Base-by-base conservation (phyloP, 768 basidiomycete genomes). In the Termitomyces sp. region DNA sequence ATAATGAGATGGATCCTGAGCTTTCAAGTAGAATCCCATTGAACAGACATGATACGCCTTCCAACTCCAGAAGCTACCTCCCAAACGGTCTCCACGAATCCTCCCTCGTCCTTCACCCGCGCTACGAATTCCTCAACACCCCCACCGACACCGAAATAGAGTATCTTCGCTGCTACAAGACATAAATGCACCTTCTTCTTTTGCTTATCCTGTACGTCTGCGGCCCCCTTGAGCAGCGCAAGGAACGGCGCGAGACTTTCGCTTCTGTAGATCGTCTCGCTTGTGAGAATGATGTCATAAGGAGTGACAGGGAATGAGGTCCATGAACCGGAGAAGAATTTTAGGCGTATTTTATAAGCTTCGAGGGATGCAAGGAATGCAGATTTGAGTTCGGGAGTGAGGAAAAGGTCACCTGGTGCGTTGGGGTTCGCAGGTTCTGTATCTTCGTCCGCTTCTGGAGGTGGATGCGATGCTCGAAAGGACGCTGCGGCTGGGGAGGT, bases 121-220 rank as follows among this genome's bases (percentile, higher is more conserved):
- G 72, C 67, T n/a, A 83, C 68, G 63, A 96, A 96, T 59, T 87
- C 90, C 13, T 80, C 70, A 28, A 95, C 74, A 7, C 94, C 92
- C 0, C 96, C 95, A 1, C 94, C 95, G 4, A 98, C 93, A 7
- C 96, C 96, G 69, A 98, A 98, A 68, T 98, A 98, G 20, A 98
- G 71, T 14, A 93, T 80, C 70, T 98, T 98, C 1, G 90, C 92
- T 2, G 94, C 94, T 3, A 97, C 88, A 9, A 97, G 81, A 63
- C 88, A 92, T 6, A 77, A 46, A 61, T 68, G 71, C 38, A 9
- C 47, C 28, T 26, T 62, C 50, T 53, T 56, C 30, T 57, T 56
- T 28, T 60, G 43, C 47, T 54, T 58, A 28, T 56, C 57, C 32
- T 60, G 41, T 55, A 75, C 76, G 13, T 80, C 76, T 0, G 66